Percentiles rank a stretch among this genome's conserved stretches.
phyloP scores from a whole-genome alignment of 768 basidiomycete species.

The Termitomyces sp. region DNA sequence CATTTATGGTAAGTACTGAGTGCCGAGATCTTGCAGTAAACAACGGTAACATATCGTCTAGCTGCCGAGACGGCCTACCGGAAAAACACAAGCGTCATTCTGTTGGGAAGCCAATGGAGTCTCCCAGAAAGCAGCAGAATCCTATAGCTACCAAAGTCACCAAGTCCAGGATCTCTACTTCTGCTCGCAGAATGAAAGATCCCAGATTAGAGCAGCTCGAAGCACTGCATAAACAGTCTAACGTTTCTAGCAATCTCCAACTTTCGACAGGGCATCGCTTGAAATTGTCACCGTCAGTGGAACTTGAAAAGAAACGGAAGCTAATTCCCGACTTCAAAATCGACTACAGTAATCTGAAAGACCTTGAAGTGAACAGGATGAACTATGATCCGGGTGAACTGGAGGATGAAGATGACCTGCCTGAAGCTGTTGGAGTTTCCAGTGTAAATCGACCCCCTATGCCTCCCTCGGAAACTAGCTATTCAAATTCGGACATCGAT shows the following conservation, averaged over 20 bases:
- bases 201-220: slow-evolving; percentile 35
- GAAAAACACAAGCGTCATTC: slow-evolving; percentile 35
- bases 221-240: slow-evolving; percentile 34
- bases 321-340: slow-evolving; percentile 42
- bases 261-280: slow-evolving; percentile 35
- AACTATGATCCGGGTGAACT: slow-evolving; percentile 18
- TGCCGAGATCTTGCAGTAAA: neutral
- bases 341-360: slow-evolving; percentile 39
- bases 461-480: slow-evolving; percentile 28
- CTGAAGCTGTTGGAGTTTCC: slow-evolving; percentile 30
- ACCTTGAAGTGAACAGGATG: slow-evolving; percentile 12
- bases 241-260: slow-evolving; percentile 32
- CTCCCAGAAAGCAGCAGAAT: neutral
- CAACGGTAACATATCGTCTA: slow-evolving; percentile 19
- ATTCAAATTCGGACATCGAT: slow-evolving; percentile 39
- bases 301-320: slow-evolving; percentile 25
- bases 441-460: slow-evolving; percentile 1
- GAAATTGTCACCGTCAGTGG: slow-evolving; percentile 31
- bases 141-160: slow-evolving; percentile 5
- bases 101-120: slow-evolving; percentile 8
- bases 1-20: slow-evolving; percentile 59
- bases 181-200: slow-evolving; percentile 14
- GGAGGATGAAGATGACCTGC: slow-evolving; percentile 43
- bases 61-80: slow-evolving; percentile 66
- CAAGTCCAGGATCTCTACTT: slow-evolving; percentile 18